phyloP scores from a whole-genome alignment of 192 early-diverging fungal genomes.

The Backusella luteola region DNA sequence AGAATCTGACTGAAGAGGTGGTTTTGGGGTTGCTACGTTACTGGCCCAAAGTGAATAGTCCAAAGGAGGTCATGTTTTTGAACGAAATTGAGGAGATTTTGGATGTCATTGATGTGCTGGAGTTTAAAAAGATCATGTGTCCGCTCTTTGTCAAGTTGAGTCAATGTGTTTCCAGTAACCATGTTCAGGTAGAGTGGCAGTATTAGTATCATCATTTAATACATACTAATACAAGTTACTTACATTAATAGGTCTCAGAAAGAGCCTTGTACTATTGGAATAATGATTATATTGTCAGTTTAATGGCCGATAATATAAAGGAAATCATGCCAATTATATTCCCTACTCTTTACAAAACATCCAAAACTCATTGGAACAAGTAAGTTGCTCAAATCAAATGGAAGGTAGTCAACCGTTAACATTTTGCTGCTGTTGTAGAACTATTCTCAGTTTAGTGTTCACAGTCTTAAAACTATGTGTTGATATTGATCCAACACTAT shows the following conservation, averaged over 20 bases:
- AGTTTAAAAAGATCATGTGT: conserved; percentile 78
- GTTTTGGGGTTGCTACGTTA: conserved; percentile 80
- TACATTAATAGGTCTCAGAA: conserved; percentile 64
- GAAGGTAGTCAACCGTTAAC: too few species aligned
- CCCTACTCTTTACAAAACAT: conserved; percentile 80
- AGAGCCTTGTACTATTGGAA: conserved; percentile 90
- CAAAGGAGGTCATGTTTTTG: conserved; percentile 95
- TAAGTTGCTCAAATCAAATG: conserved; percentile 22
- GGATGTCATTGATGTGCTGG: conserved; percentile 80
- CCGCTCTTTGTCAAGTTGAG: conserved; percentile 86
- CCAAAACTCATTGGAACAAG: conserved; percentile 91
- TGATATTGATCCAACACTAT: conserved; percentile 83
- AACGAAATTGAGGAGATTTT: conserved; percentile 91
- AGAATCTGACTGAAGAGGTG: conserved; percentile 64
- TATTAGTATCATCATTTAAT: not conserved
- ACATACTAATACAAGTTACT: not conserved
- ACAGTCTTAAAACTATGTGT: conserved; percentile 90
- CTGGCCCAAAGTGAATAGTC: conserved; percentile 94
- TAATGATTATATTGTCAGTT: conserved; percentile 86
- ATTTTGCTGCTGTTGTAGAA: conserved; percentile 36
- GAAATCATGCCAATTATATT: conserved; percentile 88
- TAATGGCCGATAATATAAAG: conserved; percentile 82
- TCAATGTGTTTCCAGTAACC: conserved; percentile 79
- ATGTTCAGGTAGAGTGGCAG: conserved; percentile 69
- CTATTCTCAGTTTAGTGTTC: conserved; percentile 90